Evolutionary conservation across 2,329 filamentous ascomycete species (phyloP).

Genomic region (Fusarium sp.): DNA sequence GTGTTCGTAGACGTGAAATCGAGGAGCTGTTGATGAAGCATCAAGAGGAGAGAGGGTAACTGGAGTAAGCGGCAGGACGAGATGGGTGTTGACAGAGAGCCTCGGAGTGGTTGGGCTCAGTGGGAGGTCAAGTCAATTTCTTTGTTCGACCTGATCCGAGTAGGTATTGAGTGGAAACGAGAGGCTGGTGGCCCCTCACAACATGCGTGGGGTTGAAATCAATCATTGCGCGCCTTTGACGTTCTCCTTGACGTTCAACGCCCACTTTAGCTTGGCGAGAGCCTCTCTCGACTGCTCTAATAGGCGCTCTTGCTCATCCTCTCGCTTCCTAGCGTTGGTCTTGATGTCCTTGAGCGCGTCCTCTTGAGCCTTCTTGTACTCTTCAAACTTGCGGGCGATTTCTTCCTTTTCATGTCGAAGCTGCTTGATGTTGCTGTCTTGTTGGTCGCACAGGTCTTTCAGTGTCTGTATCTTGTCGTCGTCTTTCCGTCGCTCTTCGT

Average conservation of each 20-base stretch:
- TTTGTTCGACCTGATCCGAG: background rate
- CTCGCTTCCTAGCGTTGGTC: slow-evolving; percentile 64
- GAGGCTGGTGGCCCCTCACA: background rate
- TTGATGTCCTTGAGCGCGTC: slow-evolving; percentile 70
- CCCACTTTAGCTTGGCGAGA: slow-evolving; percentile 78
- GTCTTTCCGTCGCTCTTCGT: slow-evolving; percentile 66
- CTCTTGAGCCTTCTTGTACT: slow-evolving; percentile 73
- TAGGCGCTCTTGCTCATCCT: slow-evolving; percentile 69
- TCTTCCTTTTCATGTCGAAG: slow-evolving; percentile 70
- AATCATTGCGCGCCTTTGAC: slow-evolving; percentile 66
- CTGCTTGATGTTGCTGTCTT: slow-evolving; percentile 73
- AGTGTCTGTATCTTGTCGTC: slow-evolving; percentile 72
- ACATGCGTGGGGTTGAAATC: slow-evolving; percentile 28
- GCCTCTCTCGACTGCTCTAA: slow-evolving; percentile 69
- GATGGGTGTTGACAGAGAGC: background rate
- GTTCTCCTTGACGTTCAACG: slow-evolving; percentile 73
- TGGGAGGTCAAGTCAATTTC: background rate
- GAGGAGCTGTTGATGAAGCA: slow-evolving; percentile 14
- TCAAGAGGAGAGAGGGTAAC: slow-evolving; percentile 5
- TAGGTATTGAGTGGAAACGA: background rate
- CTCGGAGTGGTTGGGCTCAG: background rate
- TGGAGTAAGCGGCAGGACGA: background rate
- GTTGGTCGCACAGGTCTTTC: slow-evolving; percentile 77
- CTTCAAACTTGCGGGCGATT: slow-evolving; percentile 68
- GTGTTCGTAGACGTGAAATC: slow-evolving; percentile 30